These are phyloP conservation scores for Zasmidium angulare DNA, from an alignment of 2,329 filamentous ascomycete species.

Conservation along the genomic window DNA sequence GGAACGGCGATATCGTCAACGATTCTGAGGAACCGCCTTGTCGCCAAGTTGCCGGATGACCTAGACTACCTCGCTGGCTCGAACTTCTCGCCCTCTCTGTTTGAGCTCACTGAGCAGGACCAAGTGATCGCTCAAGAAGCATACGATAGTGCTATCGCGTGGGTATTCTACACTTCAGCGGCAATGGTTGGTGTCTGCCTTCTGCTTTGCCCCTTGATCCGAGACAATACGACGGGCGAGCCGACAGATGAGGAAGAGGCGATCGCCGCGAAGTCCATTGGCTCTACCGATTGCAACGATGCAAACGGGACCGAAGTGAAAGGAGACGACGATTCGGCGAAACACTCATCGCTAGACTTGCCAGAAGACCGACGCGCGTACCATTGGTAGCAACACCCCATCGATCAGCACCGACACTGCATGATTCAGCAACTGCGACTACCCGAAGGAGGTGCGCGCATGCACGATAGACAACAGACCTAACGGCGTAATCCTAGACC, in stretches of 20 bases:
- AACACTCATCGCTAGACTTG: neutral
- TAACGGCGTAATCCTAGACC: no score
- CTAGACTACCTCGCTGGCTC: neutral
- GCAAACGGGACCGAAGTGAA: neutral
- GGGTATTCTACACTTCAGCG: neutral
- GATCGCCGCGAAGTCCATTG: neutral
- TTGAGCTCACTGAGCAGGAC: neutral
- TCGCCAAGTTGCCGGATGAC: neutral
- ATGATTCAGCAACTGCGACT: no score
- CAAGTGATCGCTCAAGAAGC: neutral
- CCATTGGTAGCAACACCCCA: no score
- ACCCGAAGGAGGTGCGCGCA: no score
- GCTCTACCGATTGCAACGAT: neutral
- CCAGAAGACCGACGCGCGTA: no score
- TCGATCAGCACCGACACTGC: no score
- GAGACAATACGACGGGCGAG: neutral
- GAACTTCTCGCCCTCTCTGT: neutral
- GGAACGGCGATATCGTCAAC: slow-evolving; percentile 20
- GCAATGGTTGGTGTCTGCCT: neutral
- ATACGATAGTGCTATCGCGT: neutral
- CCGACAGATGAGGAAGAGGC: neutral
- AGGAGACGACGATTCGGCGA: neutral
- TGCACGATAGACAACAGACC: no score
- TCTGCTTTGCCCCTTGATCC: neutral
- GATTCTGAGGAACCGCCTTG: neutral